Base-by-base conservation (phyloP, 2,329 filamentous ascomycete species). In the Orbilia oligospora region DNA sequence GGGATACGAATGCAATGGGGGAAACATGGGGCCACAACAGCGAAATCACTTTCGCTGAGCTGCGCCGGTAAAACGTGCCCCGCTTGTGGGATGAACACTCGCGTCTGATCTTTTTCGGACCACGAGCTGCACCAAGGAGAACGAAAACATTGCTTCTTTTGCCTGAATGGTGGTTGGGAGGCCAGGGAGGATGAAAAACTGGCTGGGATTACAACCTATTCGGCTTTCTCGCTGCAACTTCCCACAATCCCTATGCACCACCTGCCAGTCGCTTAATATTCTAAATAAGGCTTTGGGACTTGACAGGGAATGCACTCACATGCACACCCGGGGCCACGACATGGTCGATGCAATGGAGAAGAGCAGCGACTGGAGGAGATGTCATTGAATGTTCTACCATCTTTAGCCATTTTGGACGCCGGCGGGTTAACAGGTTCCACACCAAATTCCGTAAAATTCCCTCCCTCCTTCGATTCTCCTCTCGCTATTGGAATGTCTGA, bases 221-320 rank as follows among this genome's bases (percentile, higher is more conserved):
- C 68, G 67, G 75, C 63, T 78, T 78, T 78, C 75, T 78, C 75
- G 36, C 68, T 65, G 75, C 75, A 78, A 64, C 75, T 78, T 78
- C 75, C 75, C 68, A 78, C 63, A 78, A 78, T 78, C 75, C 75
- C 55, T 64, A 64, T 70, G 20, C 75, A 63, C 69, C 58, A 64
- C 49, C 63, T 68, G 61, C 63, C 63, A 72, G 63, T 78, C 75
- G 75, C 75, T 78, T 78, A 78, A 78, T 69, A 78, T 78, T 63
- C 75, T 78, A 69, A 78, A 78, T 78, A 72, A 72, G 75, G 75
- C 53, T 68, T 64, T 72, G 75, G 71, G 75, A 78, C 71, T 72
- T 78, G 75, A 78, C 75, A 72, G 68, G 75, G 75, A 78, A 78
- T 69, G 68, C 46, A 64, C 75, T 78, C 75, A 72, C 75, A 78